These are phyloP conservation scores for Sporisorium scitamineum DNA, from an alignment of 1,284 basidiomycete genomes.

Conservation along the genomic window DNA sequence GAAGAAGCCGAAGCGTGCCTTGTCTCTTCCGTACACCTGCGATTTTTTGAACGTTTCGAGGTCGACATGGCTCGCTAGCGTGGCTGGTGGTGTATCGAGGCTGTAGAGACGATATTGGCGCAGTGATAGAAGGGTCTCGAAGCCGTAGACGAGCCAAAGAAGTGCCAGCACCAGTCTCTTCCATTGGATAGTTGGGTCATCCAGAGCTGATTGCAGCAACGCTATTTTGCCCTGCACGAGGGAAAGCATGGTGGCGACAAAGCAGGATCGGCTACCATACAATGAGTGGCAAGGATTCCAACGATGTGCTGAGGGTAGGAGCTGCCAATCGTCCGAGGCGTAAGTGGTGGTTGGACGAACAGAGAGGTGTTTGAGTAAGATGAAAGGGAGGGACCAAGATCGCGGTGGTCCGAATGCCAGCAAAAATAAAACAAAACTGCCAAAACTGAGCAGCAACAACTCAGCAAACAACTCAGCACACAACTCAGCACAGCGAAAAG, in stretches of 20 bases:
- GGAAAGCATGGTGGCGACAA: slow-evolving; percentile 27
- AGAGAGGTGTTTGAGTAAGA: too few species aligned
- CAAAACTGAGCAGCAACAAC: too few species aligned
- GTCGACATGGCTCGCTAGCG: slow-evolving; percentile 80
- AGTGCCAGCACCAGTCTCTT: slow-evolving; percentile 79
- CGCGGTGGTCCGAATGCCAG: too few species aligned
- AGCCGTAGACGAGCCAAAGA: slow-evolving; percentile 82
- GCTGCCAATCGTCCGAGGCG: too few species aligned
- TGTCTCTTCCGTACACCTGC: slow-evolving; percentile 90
- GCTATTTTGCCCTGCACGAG: slow-evolving; percentile 33
- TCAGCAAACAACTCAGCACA: too few species aligned
- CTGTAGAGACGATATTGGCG: slow-evolving; percentile 88
- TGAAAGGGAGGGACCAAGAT: too few species aligned
- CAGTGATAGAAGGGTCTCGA: slow-evolving; percentile 86
- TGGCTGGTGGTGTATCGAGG: slow-evolving; percentile 80
- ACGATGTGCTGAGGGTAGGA: too few species aligned
- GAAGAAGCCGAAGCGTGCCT: slow-evolving; percentile 84
- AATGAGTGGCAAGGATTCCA: too few species aligned
- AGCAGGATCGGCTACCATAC: too few species aligned
- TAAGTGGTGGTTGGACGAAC: too few species aligned
- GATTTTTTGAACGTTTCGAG: slow-evolving; percentile 85
- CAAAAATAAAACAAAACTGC: too few species aligned
- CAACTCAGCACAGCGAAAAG: too few species aligned
- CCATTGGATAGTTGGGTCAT: slow-evolving; percentile 75
- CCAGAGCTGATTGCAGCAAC: slow-evolving; percentile 49